A percentile compares a stretch with the other conserved stretches of the same genome.
Evolutionary conservation across 129 eudicot genomes (phyloP).

Genomic region (Ambrosia trifida): DNA sequence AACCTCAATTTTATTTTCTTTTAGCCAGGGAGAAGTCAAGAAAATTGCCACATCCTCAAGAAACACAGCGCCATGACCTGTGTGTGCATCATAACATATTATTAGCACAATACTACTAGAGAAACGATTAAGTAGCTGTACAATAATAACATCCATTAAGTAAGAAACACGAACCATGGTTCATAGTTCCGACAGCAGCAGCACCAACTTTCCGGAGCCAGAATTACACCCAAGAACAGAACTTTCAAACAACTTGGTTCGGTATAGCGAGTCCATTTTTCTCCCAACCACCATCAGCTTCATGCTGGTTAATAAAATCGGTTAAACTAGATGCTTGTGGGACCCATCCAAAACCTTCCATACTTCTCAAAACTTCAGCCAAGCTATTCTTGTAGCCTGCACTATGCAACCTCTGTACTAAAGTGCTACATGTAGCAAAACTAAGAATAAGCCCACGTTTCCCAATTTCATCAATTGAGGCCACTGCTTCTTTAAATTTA

Average conservation of each 20-base stretch:
- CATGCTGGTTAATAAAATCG: conserved; percentile 40
- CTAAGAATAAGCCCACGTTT: conserved; percentile 62
- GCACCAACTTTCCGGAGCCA: conserved; percentile 22
- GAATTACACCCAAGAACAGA: conserved; percentile 33
- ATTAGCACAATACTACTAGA: conserved; percentile 18
- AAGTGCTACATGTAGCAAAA: conserved; percentile 54
- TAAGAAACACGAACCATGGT: conserved; percentile 20
- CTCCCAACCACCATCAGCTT: conserved; percentile 31
- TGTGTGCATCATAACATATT: conserved; percentile 16
- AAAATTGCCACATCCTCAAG: not conserved
- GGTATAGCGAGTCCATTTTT: conserved; percentile 22
- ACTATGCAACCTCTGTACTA: conserved; percentile 45
- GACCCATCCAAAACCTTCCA: conserved; percentile 75
- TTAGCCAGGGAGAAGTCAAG: conserved; percentile 3
- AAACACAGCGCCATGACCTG: conserved; percentile 20
- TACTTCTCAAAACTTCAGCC: conserved; percentile 45
- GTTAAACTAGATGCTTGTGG: conserved; percentile 43
- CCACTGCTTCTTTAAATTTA: conserved; percentile 46
- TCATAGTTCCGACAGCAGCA: conserved; percentile 10
- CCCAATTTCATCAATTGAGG: conserved; percentile 58
- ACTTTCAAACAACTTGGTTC: conserved; percentile 37
- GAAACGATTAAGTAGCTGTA: not conserved
- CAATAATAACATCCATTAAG: conserved; percentile 13
- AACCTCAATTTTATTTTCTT: conserved; percentile 16
- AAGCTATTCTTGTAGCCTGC: conserved; percentile 59